Percentiles rank a stretch among this genome's conserved stretches.
Evolutionary conservation across 257 asterid species (phyloP).

Genomic region (Agastache rugosa): DNA sequence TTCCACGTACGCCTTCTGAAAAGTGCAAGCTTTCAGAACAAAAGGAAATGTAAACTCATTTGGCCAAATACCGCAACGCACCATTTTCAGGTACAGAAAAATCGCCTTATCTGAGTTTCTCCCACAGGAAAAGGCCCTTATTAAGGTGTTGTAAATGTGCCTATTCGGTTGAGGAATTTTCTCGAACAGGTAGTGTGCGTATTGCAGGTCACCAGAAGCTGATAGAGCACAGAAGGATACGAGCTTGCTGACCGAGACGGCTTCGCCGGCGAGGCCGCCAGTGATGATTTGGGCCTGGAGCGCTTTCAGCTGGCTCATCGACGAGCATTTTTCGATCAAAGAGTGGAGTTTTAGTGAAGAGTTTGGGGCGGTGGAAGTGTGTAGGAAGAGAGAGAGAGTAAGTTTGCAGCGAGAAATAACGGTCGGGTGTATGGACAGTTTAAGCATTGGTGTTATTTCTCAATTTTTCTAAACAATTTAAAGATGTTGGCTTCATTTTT

Average conservation of each 20-base stretch:
- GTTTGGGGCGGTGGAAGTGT: constrained; percentile 28
- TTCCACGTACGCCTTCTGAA: constrained; percentile 42
- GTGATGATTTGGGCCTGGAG: constrained; percentile 69
- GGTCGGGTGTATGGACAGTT: constrained; percentile 27
- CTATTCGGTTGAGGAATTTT: constrained; percentile 61
- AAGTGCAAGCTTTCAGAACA: constrained; percentile 71
- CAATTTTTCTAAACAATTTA: not conserved
- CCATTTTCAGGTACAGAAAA: constrained; percentile 46
- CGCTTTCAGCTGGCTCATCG: constrained; percentile 62
- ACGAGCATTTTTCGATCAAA: constrained; percentile 48
- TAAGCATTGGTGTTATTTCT: constrained; percentile 30
- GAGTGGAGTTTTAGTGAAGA: constrained; percentile 28
- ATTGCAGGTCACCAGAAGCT: constrained; percentile 52
- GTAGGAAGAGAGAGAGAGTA: constrained; percentile 8
- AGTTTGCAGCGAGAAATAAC: constrained; percentile 13
- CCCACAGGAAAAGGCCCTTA: constrained; percentile 59
- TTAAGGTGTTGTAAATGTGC: constrained; percentile 70
- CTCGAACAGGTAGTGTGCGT: constrained; percentile 62
- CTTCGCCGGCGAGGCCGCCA: constrained; percentile 58
- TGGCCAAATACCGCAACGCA: constrained; percentile 43
- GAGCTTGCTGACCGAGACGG: constrained; percentile 68
- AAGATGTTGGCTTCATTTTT: not conserved
- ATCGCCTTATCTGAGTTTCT: constrained; percentile 43
- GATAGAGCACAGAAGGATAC: constrained; percentile 59
- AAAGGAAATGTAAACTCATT: constrained; percentile 77